A percentile compares a stretch with the other conserved stretches of the same genome.
Evolutionary conservation across 1,284 basidiomycete genomes (phyloP).

Genomic region (Marasmius tenuissimus): DNA sequence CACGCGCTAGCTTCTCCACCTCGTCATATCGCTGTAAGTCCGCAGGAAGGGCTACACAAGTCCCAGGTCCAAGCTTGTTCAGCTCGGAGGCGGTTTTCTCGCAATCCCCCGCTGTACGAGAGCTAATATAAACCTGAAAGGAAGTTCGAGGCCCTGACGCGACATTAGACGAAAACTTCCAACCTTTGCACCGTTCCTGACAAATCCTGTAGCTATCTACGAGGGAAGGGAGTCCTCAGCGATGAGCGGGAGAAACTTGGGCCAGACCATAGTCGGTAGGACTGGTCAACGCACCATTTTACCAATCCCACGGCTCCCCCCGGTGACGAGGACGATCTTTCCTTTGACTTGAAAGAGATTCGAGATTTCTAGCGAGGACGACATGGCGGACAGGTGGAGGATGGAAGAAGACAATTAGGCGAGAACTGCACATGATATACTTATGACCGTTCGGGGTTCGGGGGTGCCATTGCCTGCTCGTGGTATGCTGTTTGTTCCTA

Average conservation of each 20-base stretch:
- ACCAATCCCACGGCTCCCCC: constrained; percentile 71
- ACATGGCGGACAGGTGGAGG: constrained; percentile 17
- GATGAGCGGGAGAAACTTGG: not conserved
- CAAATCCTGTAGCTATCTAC: constrained; percentile 52
- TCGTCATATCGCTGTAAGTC: constrained; percentile 62
- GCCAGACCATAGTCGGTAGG: constrained; percentile 2
- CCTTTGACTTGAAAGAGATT: constrained; percentile 57
- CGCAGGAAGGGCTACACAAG: constrained; percentile 58
- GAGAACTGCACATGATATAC: not conserved
- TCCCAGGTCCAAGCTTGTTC: constrained; percentile 53
- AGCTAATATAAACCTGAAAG: constrained; percentile 67
- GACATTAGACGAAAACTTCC: constrained; percentile 1
- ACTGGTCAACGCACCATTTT: constrained; percentile 54
- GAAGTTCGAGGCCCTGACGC: constrained; percentile 4
- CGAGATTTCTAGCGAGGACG: constrained; percentile 39
- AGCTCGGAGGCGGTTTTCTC: constrained; percentile 57
- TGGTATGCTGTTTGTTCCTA: too few species aligned
- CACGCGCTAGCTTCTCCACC: constrained; percentile 53
- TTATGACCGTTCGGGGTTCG: not conserved
- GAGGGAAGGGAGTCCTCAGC: not conserved
- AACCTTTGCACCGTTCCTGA: constrained; percentile 66
- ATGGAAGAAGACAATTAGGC: not conserved
- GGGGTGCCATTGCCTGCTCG: too few species aligned
- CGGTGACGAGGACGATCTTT: constrained; percentile 68
- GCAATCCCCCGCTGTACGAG: constrained; percentile 59